Evolutionary conservation across 208 protist genomes (phyloP).

Genomic region (Leishmania martiniquensis): DNA sequence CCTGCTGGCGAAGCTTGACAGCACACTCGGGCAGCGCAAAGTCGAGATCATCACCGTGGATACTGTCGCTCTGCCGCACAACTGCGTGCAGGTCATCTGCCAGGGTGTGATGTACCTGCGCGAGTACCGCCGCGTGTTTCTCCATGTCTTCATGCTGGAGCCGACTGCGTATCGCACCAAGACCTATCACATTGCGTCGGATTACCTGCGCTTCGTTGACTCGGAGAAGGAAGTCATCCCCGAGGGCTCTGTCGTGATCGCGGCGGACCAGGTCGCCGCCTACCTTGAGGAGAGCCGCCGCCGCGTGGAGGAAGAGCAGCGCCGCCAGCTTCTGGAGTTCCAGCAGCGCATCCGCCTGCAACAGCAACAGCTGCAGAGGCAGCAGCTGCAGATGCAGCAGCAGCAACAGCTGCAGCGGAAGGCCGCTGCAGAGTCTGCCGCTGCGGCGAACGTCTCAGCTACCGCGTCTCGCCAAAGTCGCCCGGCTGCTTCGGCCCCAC

Average conservation of each 20-base stretch:
- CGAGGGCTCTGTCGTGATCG: conserved; percentile 60
- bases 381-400: conserved; percentile 18
- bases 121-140: conserved; percentile 54
- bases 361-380: conserved; percentile 29
- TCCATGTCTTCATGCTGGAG: conserved; percentile 82
- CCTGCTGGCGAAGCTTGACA: conserved; percentile 61
- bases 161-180: conserved; percentile 73
- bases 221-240: conserved; percentile 76
- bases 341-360: conserved; percentile 39
- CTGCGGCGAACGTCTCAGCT: conserved; percentile 17
- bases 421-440: too few species aligned
- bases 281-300: conserved; percentile 41
- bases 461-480: conserved; percentile 25
- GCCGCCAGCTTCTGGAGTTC: conserved; percentile 29
- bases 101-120: conserved; percentile 77
- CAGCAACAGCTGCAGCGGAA: conserved; percentile 16
- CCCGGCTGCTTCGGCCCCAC: neutral
- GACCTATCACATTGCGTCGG: conserved; percentile 84
- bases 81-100: conserved; percentile 67
- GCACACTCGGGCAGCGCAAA: conserved; percentile 65
- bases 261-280: conserved; percentile 59
- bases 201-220: conserved; percentile 81
- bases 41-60: conserved; percentile 84
- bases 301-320: conserved; percentile 41
- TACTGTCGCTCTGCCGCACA: conserved; percentile 63